phyloP scores from a whole-genome alignment of 129 eudicot genomes.

The Pittosporum tobira region DNA sequence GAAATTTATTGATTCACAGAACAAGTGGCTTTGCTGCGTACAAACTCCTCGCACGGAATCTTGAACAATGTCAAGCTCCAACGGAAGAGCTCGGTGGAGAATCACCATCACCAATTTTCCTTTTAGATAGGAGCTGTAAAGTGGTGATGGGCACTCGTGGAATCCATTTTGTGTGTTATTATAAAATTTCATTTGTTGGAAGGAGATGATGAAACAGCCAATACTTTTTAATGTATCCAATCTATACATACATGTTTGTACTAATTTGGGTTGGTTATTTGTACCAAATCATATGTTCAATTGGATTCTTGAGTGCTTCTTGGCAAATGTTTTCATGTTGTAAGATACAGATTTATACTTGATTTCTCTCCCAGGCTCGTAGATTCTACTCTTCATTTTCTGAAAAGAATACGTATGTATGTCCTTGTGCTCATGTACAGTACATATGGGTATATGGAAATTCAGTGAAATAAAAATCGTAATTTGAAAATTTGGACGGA shows the following conservation, averaged over 20 bases:
- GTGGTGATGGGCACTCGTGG: slow-evolving; percentile 17
- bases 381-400: too few relatives aligned
- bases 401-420: too few relatives aligned
- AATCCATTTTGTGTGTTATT: slow-evolving; percentile 23
- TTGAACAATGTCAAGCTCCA: slow-evolving; percentile 7
- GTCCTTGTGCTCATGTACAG: too few relatives aligned
- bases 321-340: background rate
- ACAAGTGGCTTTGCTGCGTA: slow-evolving; percentile 29
- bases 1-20: slow-evolving; percentile 23
- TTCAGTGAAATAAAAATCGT: too few relatives aligned
- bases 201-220: slow-evolving; percentile 6
- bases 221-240: slow-evolving; percentile 7
- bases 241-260: background rate
- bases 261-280: slow-evolving; percentile 17
- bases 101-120: slow-evolving; percentile 3
- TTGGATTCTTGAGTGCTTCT: slow-evolving; percentile 2
- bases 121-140: slow-evolving; percentile 17
- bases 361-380: too few relatives aligned
- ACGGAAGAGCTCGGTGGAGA: slow-evolving; percentile 17
- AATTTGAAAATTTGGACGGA: too few relatives aligned
- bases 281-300: background rate
- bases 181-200: slow-evolving; percentile 9
- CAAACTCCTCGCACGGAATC: slow-evolving; percentile 17
- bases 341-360: too few relatives aligned
- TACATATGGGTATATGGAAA: too few relatives aligned